Conservation (phyloP, 2,329 filamentous ascomycete species). For the Fusarium equiseti region DNA sequence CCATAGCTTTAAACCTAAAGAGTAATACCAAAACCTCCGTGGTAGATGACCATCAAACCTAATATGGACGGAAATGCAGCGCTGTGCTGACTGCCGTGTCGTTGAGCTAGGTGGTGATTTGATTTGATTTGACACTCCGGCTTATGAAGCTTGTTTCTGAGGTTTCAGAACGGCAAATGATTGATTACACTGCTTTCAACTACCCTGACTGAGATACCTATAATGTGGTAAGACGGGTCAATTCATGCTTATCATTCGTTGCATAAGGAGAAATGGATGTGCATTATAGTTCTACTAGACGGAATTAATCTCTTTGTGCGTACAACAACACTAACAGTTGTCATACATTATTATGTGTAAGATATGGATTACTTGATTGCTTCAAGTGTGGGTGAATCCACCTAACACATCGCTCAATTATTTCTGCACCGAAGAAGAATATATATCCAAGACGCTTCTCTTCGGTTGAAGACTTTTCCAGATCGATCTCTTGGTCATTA, state of each 20-base stretch:
- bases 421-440: not conserved
- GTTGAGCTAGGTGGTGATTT: not conserved
- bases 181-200: not conserved
- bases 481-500: conserved; percentile 23
- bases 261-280: not conserved
- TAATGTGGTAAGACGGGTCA: conserved; percentile 25
- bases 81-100: conserved; percentile 25
- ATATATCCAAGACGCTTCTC: not conserved
- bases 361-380: conserved; percentile 11
- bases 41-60: conserved; percentile 7
- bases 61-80: conserved; percentile 4
- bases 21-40: not conserved
- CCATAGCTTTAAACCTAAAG: not conserved
- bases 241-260: conserved; percentile 26
- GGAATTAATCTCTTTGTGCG: conserved; percentile 14
- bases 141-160: conserved; percentile 15
- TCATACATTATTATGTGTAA: conserved; percentile 29
- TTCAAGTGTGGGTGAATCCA: conserved; percentile 6
- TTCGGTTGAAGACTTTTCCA: not conserved
- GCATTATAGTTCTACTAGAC: not conserved
- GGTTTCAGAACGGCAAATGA: conserved; percentile 10
- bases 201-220: not conserved
- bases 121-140: conserved; percentile 1
- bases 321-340: conserved; percentile 6
- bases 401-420: not conserved